Evolutionary conservation across 768 basidiomycete species (phyloP), one percentile per base, ranked within the genome.

Genomic region (Mycena sanguinolenta): DNA sequence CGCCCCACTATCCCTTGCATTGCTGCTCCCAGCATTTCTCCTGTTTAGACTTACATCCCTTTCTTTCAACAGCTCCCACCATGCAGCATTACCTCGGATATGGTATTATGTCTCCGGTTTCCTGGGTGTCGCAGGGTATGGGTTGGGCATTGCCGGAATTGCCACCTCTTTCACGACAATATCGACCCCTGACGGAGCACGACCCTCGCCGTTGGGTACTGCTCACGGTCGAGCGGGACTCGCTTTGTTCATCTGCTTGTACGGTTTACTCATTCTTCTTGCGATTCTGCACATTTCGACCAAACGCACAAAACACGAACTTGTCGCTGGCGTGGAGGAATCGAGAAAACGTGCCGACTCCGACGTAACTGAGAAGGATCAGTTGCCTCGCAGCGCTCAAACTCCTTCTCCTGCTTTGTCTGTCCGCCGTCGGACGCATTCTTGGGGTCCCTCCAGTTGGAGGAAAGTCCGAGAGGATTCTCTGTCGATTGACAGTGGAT

Each of bases 191-290:
- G 44, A 65, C 76, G 16, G 72, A 79, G 49, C 71, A 75, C 50
- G 58, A 73, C 19, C 84, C 19, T 25, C 60, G 17, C 50, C 82
- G 69, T 74, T 94, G 53, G 83, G 81, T 67, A 94, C 94, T 2
- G 76, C 79, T 10, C 94, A 95, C 75, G 88, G 91, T 36, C 83
- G 85, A 76, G 90, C 87, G 1, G 91, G 92, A 38, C 80, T 95
- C 50, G 86, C 86, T 21, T 85, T 95, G 19, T 92, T 92, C 76
- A 67, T 88, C 46, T 84, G 83, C 44, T 80, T 94, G 25, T 95
- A 93, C 76, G 82, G 79, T 36, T 46, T 89, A 49, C 71, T 89
- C 21, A 91, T 89, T 39, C 60, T 82, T 72, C 70, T 83, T 71
- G 79, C 77, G 28, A 61, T 65, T 27, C 28, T 42, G 19, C 59